A percentile compares a stretch with the other conserved stretches of the same genome.
phyloP scores from a whole-genome alignment of 2,329 filamentous ascomycete species.

The Fusarium redolens region DNA sequence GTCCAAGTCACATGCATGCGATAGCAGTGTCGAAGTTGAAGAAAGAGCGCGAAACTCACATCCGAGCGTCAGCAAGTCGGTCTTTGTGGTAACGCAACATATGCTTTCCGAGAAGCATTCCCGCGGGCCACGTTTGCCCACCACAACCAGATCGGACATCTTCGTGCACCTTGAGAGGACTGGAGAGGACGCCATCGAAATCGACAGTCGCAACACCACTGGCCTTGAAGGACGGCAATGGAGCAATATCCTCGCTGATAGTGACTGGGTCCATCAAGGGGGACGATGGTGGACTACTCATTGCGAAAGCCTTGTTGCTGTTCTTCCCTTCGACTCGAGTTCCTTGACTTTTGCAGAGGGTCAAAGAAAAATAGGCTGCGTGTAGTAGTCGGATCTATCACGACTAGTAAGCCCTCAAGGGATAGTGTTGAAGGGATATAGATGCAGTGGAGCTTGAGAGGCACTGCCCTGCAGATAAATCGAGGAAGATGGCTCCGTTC shows the following conservation, averaged over 20 bases:
- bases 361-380: not conserved
- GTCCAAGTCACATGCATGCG: constrained; percentile 22
- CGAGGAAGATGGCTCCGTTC: not conserved
- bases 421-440: not conserved
- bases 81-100: constrained; percentile 78
- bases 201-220: constrained; percentile 64
- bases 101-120: constrained; percentile 88
- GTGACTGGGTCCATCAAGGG: constrained; percentile 62
- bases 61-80: constrained; percentile 73
- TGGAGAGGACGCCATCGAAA: constrained; percentile 79
- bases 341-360: not conserved
- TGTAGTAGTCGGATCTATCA: constrained; percentile 12
- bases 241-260: constrained; percentile 67
- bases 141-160: constrained; percentile 90
- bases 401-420: constrained; percentile 16
- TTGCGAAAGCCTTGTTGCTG: constrained; percentile 9
- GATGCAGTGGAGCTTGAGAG: constrained; percentile 9
- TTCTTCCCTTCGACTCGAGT: not conserved
- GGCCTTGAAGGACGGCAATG: constrained; percentile 68
- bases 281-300: constrained; percentile 56
- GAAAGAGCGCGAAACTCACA: constrained; percentile 62
- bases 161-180: constrained; percentile 81
- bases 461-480: constrained; percentile 2
- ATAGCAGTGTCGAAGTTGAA: not conserved
- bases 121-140: constrained; percentile 93